Percentiles rank a stretch among this genome's conserved stretches.
These are phyloP conservation scores for Leishmania martiniquensis DNA, from an alignment of 208 protist genomes.

Conservation along the genomic window DNA sequence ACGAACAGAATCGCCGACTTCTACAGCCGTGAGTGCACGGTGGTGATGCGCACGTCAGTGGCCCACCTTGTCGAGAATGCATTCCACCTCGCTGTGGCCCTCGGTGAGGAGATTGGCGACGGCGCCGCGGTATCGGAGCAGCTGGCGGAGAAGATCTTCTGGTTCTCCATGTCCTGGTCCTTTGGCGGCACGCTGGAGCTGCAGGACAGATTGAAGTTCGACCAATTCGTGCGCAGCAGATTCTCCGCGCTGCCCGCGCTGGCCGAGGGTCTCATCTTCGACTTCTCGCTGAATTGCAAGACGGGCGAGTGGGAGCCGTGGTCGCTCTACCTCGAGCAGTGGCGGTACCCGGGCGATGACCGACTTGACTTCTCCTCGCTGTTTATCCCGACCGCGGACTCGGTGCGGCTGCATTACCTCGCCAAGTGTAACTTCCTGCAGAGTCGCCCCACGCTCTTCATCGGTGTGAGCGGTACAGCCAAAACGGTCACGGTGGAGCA, in stretches of 20 bases:
- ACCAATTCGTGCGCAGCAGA: conserved; percentile 90
- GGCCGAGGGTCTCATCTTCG: conserved; percentile 89
- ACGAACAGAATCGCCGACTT: conserved; percentile 82
- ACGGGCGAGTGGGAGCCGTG: conserved; percentile 91
- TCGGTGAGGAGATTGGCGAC: conserved; percentile 88
- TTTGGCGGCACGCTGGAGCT: conserved; percentile 95
- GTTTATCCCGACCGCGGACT: conserved; percentile 97
- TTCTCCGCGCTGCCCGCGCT: conserved; percentile 65
- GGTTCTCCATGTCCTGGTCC: conserved; percentile 94
- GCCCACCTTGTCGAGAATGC: conserved; percentile 92
- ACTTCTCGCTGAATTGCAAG: conserved; percentile 95
- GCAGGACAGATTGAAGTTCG: conserved; percentile 93
- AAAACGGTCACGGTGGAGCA: conserved; percentile 96
- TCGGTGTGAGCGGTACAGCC: conserved; percentile 95
- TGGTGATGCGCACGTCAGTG: conserved; percentile 87
- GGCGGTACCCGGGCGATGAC: conserved; percentile 94
- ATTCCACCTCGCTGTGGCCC: conserved; percentile 90
- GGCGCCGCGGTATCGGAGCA: conserved; percentile 72
- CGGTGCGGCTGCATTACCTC: conserved; percentile 95
- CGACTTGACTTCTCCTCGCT: conserved; percentile 94
- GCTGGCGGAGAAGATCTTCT: conserved; percentile 94
- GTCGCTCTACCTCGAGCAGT: conserved; percentile 86
- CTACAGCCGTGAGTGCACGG: conserved; percentile 88
- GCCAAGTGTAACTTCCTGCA: conserved; percentile 90
- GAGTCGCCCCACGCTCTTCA: conserved; percentile 85